These are phyloP conservation scores for Penicillium sp. DNA, from an alignment of 2,329 filamentous ascomycete species.

Conservation along the genomic window DNA sequence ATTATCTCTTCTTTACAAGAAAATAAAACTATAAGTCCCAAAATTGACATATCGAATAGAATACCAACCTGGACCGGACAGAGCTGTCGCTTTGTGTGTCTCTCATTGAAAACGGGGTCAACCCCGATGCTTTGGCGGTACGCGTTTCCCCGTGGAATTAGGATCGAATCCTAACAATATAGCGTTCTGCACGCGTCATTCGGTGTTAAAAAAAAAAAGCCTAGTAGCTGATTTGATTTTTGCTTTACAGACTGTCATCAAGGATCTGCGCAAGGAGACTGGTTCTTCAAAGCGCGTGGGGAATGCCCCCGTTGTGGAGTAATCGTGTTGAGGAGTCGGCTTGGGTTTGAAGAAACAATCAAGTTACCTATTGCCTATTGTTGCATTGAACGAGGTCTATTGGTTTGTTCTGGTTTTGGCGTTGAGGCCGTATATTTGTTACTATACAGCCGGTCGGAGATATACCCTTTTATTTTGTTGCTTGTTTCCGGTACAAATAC, in stretches of 20 bases:
- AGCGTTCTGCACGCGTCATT: not conserved
- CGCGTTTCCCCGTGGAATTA: constrained; percentile 40
- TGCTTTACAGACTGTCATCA: constrained; percentile 44
- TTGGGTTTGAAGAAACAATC: not conserved
- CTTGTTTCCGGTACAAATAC: constrained; percentile 7
- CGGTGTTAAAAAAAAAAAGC: not conserved
- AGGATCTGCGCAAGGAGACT: constrained; percentile 46
- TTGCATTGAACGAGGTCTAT: not conserved
- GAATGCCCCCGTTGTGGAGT: constrained; percentile 21
- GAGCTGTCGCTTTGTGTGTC: constrained; percentile 94
- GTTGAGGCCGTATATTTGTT: constrained; percentile 5
- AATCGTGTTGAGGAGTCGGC: constrained; percentile 3
- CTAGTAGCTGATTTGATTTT: constrained; percentile 3
- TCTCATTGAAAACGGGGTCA: constrained; percentile 94
- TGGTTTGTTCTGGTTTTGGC: constrained; percentile 10
- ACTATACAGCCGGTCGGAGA: constrained; percentile 11
- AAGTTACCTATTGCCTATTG: too few species aligned
- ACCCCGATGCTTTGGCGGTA: constrained; percentile 91
- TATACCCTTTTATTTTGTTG: constrained; percentile 20
- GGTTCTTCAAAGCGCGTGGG: constrained; percentile 29
- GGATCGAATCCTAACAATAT: not conserved
- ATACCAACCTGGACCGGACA: constrained; percentile 87
- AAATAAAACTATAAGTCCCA: not conserved
- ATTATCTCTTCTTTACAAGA: not conserved
- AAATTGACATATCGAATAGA: constrained; percentile 55